phyloP scores from a whole-genome alignment of 1,284 basidiomycete species.

The Ustilago esculenta region DNA sequence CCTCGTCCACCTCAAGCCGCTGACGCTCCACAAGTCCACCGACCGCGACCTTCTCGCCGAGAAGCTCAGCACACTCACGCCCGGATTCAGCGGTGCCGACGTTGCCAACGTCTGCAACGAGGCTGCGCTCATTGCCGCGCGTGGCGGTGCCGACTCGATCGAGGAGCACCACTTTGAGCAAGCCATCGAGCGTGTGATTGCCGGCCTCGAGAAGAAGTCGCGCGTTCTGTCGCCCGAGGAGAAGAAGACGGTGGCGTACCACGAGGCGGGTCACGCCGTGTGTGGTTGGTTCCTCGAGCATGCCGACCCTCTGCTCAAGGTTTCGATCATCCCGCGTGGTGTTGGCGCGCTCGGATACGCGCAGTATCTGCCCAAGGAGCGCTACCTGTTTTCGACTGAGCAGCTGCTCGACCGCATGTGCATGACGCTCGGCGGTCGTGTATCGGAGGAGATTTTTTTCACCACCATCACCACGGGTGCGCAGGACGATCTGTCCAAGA shows the following conservation, averaged over 20 bases:
- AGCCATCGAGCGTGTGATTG: constrained; percentile 97
- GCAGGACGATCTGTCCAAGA: constrained; percentile 96
- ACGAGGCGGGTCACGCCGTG: constrained; percentile 98
- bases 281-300: constrained; percentile 98
- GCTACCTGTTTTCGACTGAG: constrained; percentile 92
- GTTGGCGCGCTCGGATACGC: constrained; percentile 96
- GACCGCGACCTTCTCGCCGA: constrained; percentile 68
- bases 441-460: constrained; percentile 98
- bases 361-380: constrained; percentile 92
- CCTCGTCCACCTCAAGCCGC: constrained; percentile 87
- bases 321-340: constrained; percentile 97
- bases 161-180: constrained; percentile 90
- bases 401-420: constrained; percentile 95
- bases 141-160: constrained; percentile 81
- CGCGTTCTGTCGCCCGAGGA: constrained; percentile 91
- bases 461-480: constrained; percentile 96
- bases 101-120: constrained; percentile 99
- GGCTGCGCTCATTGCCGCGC: constrained; percentile 92
- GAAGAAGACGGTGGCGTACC: constrained; percentile 98
- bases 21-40: constrained; percentile 70
- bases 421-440: constrained; percentile 98
- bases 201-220: constrained; percentile 94
- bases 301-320: constrained; percentile 95
- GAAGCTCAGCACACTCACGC: constrained; percentile 93
- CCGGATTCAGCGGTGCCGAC: constrained; percentile 97